Conservation (phyloP, 768 basidiomycete genomes). For the Stropharia rugosoannulata region DNA sequence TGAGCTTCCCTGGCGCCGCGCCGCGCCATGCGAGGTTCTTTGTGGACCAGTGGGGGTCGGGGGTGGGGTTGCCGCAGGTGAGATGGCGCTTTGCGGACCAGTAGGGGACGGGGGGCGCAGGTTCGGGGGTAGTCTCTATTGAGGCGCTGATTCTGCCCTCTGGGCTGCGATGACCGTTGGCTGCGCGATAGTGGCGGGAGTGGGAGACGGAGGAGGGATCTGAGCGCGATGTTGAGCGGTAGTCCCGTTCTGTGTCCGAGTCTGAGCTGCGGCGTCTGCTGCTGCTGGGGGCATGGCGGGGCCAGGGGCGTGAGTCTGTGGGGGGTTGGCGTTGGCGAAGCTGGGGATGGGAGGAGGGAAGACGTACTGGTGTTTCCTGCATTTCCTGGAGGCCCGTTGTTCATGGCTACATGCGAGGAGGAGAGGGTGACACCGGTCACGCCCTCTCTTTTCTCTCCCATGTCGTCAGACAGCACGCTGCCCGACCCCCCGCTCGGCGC, state of each 20-base stretch:
- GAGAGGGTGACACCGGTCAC: background rate
- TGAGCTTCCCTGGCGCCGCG: slow-evolving; percentile 78
- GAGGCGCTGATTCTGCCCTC: slow-evolving; percentile 42
- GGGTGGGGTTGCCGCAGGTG: slow-evolving; percentile 84
- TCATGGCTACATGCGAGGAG: background rate
- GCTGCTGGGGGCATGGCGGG: slow-evolving; percentile 21
- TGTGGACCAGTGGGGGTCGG: slow-evolving; percentile 62
- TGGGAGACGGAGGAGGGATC: slow-evolving; percentile 44
- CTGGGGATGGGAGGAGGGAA: background rate
- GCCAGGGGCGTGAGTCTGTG: slow-evolving; percentile 22
- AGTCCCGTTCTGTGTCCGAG: slow-evolving; percentile 53
- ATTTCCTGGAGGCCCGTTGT: too few relatives aligned
- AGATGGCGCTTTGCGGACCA: slow-evolving; percentile 91
- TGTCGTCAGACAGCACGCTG: background rate
- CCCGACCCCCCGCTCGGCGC: slow-evolving; percentile 52
- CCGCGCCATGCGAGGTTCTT: slow-evolving; percentile 80
- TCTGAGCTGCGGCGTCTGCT: slow-evolving; percentile 39
- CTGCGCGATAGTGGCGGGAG: slow-evolving; percentile 24
- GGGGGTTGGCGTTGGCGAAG: background rate
- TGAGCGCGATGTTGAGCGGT: slow-evolving; percentile 47
- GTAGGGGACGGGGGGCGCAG: slow-evolving; percentile 69
- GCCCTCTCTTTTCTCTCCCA: background rate
- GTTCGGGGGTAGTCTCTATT: slow-evolving; percentile 44
- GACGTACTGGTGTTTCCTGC: too few relatives aligned
- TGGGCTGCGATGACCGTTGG: slow-evolving; percentile 27